Evolutionary conservation across 176 grass and related monocot species (phyloP).

Genomic region (Aegilops speltoides): DNA sequence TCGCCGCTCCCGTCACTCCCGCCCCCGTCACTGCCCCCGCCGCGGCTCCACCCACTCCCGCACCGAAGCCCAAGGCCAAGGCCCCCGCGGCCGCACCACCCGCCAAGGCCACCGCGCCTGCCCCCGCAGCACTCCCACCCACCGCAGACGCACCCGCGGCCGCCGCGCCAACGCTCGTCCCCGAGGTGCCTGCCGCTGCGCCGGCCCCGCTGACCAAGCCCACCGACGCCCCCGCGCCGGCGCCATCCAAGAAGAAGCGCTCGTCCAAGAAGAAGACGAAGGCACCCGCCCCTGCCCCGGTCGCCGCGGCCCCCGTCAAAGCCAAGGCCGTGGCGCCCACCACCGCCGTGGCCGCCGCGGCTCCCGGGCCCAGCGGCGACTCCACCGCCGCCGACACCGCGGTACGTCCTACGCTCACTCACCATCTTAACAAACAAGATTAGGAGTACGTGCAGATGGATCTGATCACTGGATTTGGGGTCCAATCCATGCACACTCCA

Average conservation of each 20-base stretch:
- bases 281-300: constrained; percentile 30
- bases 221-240: not conserved
- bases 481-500: not conserved
- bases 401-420: not conserved
- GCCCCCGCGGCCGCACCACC: not conserved
- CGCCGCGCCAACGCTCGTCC: not conserved
- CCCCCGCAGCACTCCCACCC: not conserved
- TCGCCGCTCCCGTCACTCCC: not conserved
- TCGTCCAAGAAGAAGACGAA: not conserved
- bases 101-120: constrained; percentile 25
- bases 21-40: not conserved
- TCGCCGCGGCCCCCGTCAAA: not conserved
- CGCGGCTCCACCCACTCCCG: not conserved
- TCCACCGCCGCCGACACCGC: constrained; percentile 32
- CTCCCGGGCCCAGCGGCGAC: constrained; percentile 36
- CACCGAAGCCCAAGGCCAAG: not conserved
- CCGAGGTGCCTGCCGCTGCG: not conserved
- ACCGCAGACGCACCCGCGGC: not conserved
- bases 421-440: not conserved
- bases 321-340: constrained; percentile 25
- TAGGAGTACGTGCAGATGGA: not conserved
- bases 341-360: constrained; percentile 4
- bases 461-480: not conserved
- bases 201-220: not conserved
- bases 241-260: not conserved